phyloP scores from a whole-genome alignment of 108 stramenopile genomes.

The Hondaea fermentalgiana region DNA sequence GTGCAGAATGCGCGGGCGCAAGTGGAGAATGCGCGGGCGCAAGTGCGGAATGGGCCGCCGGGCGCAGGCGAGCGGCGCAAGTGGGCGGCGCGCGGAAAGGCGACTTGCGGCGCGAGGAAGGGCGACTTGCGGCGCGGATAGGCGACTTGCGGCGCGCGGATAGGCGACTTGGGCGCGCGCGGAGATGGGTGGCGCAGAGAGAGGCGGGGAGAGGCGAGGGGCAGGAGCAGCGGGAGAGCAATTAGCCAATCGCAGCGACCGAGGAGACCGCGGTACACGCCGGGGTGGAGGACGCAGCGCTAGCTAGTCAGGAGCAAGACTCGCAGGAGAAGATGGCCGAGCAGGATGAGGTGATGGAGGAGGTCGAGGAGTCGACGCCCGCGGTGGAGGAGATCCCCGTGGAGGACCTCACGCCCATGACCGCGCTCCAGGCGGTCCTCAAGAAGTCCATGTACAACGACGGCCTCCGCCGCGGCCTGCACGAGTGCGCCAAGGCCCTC shows the following conservation, averaged over 20 bases:
- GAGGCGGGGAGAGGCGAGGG: not conserved
- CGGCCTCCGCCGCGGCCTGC: conserved; percentile 94
- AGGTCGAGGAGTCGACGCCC: conserved; percentile 38
- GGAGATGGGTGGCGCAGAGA: not conserved
- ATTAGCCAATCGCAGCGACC: not conserved
- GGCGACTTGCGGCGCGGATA: no score
- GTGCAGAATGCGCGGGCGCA: no score
- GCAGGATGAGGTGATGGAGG: conserved; percentile 59
- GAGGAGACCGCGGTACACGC: not conserved
- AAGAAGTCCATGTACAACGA: conserved; percentile 94
- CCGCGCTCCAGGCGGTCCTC: conserved; percentile 94
- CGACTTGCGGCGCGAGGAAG: no score
- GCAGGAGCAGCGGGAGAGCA: not conserved
- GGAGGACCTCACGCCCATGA: conserved; percentile 86
- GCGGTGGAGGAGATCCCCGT: conserved; percentile 68
- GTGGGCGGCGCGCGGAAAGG: no score
- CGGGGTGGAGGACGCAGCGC: not conserved
- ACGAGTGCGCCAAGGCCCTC: conserved; percentile 97
- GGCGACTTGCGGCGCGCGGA: no score
- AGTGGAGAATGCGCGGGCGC: no score
- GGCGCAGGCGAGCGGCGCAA: no score
- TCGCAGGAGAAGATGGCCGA: conserved; percentile 35
- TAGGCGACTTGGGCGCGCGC: no score
- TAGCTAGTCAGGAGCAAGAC: no score
- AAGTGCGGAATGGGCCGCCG: no score